Evolutionary conservation across 805 yeast species (phyloP).

Genomic region (Yamadazyma kitorensis): DNA sequence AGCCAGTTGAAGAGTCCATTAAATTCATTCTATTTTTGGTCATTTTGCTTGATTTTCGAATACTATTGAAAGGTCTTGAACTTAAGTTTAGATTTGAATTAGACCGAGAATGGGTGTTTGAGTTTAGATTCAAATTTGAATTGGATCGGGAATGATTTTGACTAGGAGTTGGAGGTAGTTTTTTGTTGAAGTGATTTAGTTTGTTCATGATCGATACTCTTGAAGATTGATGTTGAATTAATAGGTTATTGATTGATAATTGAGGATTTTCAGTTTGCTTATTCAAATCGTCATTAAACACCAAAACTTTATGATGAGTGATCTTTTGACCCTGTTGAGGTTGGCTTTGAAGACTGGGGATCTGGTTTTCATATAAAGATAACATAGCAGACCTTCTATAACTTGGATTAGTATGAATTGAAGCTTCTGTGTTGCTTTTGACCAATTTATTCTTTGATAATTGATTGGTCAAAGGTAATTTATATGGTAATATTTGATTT

Average conservation of each 20-base stretch:
- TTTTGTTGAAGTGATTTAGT: constrained; percentile 7
- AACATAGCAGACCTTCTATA: constrained; percentile 45
- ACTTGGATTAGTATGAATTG: constrained; percentile 43
- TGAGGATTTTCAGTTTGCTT: constrained; percentile 31
- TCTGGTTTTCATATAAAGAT: constrained; percentile 41
- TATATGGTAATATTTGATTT: constrained; percentile 12
- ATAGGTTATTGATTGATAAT: constrained; percentile 33
- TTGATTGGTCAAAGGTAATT: constrained; percentile 27
- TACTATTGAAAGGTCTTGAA: constrained; percentile 1
- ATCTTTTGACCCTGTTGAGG: no score
- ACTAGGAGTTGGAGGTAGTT: constrained; percentile 1
- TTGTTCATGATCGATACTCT: constrained; percentile 15
- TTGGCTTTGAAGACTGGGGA: no score
- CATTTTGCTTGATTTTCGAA: constrained; percentile 7
- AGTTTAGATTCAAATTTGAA: neutral
- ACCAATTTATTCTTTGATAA: constrained; percentile 20
- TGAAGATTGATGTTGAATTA: constrained; percentile 39
- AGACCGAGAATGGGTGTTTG: neutral
- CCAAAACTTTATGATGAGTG: constrained; percentile 30
- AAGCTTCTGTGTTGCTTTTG: constrained; percentile 33
- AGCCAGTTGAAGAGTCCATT: constrained; percentile 37
- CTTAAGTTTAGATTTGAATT: neutral
- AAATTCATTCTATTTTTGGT: constrained; percentile 38
- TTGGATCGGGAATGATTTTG: constrained; percentile 4
- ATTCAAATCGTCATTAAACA: constrained; percentile 22